Evolutionary conservation across 345 rosid species (phyloP).

Genomic region (Gynandropsis gynandra): DNA sequence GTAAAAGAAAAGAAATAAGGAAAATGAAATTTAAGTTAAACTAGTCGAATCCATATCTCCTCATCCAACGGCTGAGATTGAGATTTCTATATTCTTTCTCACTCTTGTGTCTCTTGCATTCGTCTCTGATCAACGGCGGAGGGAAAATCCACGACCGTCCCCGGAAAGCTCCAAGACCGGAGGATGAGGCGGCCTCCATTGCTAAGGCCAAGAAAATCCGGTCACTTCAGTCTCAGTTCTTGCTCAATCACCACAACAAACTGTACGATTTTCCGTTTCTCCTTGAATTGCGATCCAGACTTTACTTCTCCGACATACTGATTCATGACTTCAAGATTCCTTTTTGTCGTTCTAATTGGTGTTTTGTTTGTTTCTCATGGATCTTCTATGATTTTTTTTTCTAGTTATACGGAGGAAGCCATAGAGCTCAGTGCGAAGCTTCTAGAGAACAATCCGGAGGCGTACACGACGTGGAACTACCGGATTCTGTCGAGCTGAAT

Average conservation of each 20-base stretch:
- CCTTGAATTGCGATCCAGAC: background rate
- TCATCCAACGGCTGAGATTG: too few species aligned
- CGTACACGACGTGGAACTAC: conserved; percentile 87
- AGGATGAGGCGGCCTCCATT: conserved; percentile 55
- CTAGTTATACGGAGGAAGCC: conserved; percentile 78
- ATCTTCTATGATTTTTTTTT: conserved; percentile 4
- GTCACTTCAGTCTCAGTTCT: conserved; percentile 57
- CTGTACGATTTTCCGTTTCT: conserved; percentile 37
- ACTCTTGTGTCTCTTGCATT: background rate
- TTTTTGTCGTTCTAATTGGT: too few species aligned
- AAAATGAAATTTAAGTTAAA: too few species aligned
- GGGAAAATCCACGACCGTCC: conserved; percentile 97
- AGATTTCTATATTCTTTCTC: too few species aligned
- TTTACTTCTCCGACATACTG: background rate
- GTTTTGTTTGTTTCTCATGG: conserved; percentile 4
- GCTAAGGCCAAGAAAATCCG: conserved; percentile 71
- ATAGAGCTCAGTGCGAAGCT: conserved; percentile 70
- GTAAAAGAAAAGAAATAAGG: too few species aligned
- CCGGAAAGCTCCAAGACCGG: conserved; percentile 52
- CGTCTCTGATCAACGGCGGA: too few species aligned
- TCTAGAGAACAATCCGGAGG: conserved; percentile 74
- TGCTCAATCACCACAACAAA: conserved; percentile 52
- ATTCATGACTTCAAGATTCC: too few species aligned
- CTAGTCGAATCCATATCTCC: too few species aligned
- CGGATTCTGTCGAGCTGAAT: conserved; percentile 42